phyloP scores from a whole-genome alignment of 257 asterid species.

The Cynanchum wilfordii region DNA sequence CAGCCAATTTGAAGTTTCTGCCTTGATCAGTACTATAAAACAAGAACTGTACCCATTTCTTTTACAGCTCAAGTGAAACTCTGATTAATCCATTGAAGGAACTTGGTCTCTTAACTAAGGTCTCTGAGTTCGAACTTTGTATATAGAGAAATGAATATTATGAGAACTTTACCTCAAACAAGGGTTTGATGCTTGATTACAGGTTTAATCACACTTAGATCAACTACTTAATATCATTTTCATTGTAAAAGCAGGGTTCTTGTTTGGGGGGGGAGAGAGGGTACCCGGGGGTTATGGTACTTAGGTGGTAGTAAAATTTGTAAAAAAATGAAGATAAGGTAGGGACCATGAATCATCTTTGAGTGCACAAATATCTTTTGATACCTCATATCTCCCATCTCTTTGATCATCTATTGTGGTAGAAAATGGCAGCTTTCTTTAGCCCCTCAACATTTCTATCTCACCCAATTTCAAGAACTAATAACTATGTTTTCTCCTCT shows the following conservation, averaged over 20 bases:
- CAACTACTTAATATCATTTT: no score
- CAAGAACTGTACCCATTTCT: background rate
- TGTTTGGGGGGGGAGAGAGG: background rate
- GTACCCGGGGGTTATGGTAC: background rate
- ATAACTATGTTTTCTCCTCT: constrained; percentile 37
- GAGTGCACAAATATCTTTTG: constrained; percentile 21
- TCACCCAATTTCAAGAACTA: constrained; percentile 43
- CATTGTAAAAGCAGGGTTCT: no score
- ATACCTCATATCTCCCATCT: background rate
- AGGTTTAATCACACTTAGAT: no score
- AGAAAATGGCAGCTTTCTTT: constrained; percentile 59
- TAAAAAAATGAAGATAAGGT: constrained; percentile 54
- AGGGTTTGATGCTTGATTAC: no score
- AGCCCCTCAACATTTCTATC: constrained; percentile 50
- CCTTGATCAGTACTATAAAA: background rate
- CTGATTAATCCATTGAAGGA: no score
- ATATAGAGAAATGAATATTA: no score
- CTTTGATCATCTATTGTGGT: background rate
- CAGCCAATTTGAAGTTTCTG: background rate
- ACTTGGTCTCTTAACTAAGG: no score
- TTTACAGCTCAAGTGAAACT: background rate
- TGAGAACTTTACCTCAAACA: no score
- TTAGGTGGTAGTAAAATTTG: background rate
- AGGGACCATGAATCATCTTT: constrained; percentile 29
- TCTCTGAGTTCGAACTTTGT: no score